phyloP scores from a whole-genome alignment of 352 stramenopile species.

The Blastocystis sp. region DNA sequence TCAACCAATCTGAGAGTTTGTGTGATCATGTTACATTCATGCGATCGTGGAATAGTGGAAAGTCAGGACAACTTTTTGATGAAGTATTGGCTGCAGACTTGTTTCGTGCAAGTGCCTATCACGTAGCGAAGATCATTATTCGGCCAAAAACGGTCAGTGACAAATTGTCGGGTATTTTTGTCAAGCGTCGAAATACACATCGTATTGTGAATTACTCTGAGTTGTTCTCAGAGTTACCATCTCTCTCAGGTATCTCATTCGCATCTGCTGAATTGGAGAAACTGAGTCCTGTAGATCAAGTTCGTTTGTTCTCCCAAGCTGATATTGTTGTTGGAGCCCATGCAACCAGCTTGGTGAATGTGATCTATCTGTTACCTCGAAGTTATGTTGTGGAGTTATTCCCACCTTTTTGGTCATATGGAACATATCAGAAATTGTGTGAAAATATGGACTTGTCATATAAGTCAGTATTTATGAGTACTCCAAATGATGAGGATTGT shows the following conservation, averaged over 20 bases:
- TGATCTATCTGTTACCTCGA: conserved; percentile 13
- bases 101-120: not conserved
- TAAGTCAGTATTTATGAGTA: not conserved
- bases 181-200: not conserved
- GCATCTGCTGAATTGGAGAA: not conserved
- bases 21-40: not conserved
- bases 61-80: not conserved
- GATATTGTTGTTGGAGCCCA: conserved; percentile 13
- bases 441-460: not conserved
- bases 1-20: no score
- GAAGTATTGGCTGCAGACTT: not conserved
- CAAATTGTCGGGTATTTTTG: not conserved
- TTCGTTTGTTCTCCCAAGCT: not conserved
- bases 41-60: not conserved
- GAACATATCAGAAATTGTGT: not conserved
- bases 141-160: not conserved
- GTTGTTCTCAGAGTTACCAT: not conserved
- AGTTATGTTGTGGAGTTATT: not conserved
- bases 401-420: not conserved
- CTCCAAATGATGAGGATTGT: not conserved
- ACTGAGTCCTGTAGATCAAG: not conserved
- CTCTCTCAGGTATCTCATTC: not conserved
- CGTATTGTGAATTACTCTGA: not conserved
- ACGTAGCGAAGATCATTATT: not conserved
- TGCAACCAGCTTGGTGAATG: not conserved